A percentile compares a stretch with the other conserved stretches of the same genome.
These are phyloP conservation scores for Atkinsonella texensis DNA, from an alignment of 2,329 filamentous ascomycete species.

Conservation along the genomic window DNA sequence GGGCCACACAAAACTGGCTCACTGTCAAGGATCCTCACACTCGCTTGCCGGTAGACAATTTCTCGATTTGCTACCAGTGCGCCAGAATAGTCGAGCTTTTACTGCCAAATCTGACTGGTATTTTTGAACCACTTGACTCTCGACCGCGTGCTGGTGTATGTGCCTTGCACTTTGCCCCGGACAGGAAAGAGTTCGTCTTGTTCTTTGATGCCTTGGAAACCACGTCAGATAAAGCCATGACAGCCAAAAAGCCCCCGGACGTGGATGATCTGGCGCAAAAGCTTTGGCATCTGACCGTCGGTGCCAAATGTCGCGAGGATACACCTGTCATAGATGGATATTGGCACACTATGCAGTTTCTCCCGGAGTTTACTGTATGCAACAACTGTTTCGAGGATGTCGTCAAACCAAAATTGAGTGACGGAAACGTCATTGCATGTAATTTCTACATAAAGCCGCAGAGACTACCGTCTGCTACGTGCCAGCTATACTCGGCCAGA, in stretches of 20 bases:
- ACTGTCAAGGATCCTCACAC: slow-evolving; percentile 59
- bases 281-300: slow-evolving; percentile 43
- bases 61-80: slow-evolving; percentile 66
- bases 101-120: slow-evolving; percentile 57
- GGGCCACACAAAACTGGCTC: slow-evolving; percentile 56
- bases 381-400: slow-evolving; percentile 75
- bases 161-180: slow-evolving; percentile 49
- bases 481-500: slow-evolving; percentile 68
- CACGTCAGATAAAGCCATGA: slow-evolving; percentile 37
- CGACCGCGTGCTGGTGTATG: slow-evolving; percentile 46
- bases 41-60: slow-evolving; percentile 51
- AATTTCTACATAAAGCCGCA: slow-evolving; percentile 53
- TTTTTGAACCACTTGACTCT: slow-evolving; percentile 45
- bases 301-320: slow-evolving; percentile 54
- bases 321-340: slow-evolving; percentile 45
- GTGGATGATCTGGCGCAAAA: slow-evolving; percentile 51
- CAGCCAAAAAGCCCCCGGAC: slow-evolving; percentile 37
- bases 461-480: slow-evolving; percentile 43
- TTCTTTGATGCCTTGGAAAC: slow-evolving; percentile 52
- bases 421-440: slow-evolving; percentile 42
- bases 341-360: slow-evolving; percentile 68
- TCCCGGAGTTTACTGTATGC: slow-evolving; percentile 74
- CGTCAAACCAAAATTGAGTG: slow-evolving; percentile 54
- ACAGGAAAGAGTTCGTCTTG: slow-evolving; percentile 41
- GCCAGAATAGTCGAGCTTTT: slow-evolving; percentile 59